These are phyloP conservation scores for Solanum pimpinellifolium DNA, from an alignment of 257 asterid species.

Conservation along the genomic window DNA sequence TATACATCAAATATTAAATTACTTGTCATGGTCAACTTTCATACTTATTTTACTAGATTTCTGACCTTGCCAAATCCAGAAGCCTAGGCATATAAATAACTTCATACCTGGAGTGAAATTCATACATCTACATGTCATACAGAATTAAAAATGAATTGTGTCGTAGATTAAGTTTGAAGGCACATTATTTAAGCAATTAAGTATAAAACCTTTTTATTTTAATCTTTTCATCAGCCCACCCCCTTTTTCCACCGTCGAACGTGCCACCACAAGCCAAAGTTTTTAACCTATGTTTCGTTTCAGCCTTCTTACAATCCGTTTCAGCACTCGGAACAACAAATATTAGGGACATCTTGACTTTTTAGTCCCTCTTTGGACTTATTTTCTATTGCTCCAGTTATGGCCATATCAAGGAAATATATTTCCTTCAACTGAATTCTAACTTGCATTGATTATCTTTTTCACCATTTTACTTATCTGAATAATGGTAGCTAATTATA, in stretches of 20 bases:
- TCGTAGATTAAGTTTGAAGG: background rate
- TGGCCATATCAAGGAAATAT: constrained; percentile 62
- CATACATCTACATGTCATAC: too few relatives aligned
- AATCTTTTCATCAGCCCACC: background rate
- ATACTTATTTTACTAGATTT: too few relatives aligned
- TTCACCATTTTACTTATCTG: background rate
- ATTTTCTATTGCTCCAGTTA: constrained; percentile 57
- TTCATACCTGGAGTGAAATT: too few relatives aligned
- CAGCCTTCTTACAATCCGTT: background rate
- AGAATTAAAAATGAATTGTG: too few relatives aligned
- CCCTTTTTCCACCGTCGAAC: background rate
- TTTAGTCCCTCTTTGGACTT: constrained; percentile 64
- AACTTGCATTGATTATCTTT: background rate
- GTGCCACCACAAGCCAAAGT: background rate
- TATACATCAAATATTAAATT: background rate
- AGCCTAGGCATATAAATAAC: too few relatives aligned
- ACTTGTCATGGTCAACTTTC: background rate
- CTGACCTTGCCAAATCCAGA: too few relatives aligned
- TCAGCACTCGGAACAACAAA: constrained; percentile 34
- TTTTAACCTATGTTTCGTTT: background rate
- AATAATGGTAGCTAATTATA: too few relatives aligned
- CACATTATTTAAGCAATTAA: too few relatives aligned
- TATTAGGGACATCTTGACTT: constrained; percentile 52
- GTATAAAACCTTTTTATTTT: background rate
- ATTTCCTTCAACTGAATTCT: background rate